Evolutionary conservation across 768 basidiomycete species (phyloP), one percentile per base, ranked within the genome.

Genomic region (Rhodotorula graminis): DNA sequence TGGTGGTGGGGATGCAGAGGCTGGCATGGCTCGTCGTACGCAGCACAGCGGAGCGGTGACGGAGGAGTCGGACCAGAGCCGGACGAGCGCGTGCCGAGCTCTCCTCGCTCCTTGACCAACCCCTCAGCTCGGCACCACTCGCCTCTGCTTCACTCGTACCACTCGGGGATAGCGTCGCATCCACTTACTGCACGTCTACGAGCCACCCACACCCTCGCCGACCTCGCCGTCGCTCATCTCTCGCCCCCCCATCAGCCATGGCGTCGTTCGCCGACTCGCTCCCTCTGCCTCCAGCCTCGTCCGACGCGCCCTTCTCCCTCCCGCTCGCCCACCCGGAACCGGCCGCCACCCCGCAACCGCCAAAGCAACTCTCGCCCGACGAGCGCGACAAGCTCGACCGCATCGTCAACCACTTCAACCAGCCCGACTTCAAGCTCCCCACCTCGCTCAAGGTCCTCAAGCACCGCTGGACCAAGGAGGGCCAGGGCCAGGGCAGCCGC

Each of bases 391-490:
- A 71, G 59, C 72, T 78, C 60, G 52, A 55, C 29, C 58, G 67
- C n/a, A 69, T 78, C 66, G n/a, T 75, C 31, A 25, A 42, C 3
- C 71, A 73, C 70, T 74, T 77, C 64, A 78, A 78, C 65, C 42
- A 19, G 2, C 65, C 65, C 12, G 53, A 56, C 19, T 78, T 77
- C 60, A 57, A 11, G 4, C 57, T 76, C n/a, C 77, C 77, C 0
- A 40, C 29, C 15, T 67, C 57, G 18, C 61, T 74, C 55, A 73
- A 76, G 46, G 71, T 64, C 44, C 67, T 75, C 56, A 76, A 71
- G 59, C 59, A 62, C 3, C 47, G 90, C 21, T 65, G 70, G 27
- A 29, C 49, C 8, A 70, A 71, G 60, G 67, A 69, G 14, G 52
- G 52, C 27, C 29, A 31, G 18, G 60, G 46, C 15, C 46, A 37